A percentile compares a stretch with the other conserved stretches of the same genome.
These are phyloP conservation scores for Vigna trinervia DNA, from an alignment of 306 rosid species.

Conservation along the genomic window DNA sequence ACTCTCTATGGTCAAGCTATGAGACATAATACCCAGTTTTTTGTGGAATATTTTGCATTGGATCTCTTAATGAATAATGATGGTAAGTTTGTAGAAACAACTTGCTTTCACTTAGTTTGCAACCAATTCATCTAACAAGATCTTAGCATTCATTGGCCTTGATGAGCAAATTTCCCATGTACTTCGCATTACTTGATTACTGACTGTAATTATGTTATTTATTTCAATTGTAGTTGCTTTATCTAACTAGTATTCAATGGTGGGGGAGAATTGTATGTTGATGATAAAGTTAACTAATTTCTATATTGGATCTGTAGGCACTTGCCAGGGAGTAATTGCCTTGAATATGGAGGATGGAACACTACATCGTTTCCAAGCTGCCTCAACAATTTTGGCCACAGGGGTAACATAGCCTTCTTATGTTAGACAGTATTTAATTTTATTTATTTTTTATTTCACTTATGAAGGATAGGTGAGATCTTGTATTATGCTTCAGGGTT, in stretches of 20 bases:
- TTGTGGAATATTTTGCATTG: slow-evolving; percentile 90
- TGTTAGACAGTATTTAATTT: slow-evolving; percentile 2
- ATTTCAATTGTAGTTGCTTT: slow-evolving; percentile 4
- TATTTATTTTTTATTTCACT: not conserved
- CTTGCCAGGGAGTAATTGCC: slow-evolving; percentile 91
- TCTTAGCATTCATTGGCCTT: not conserved
- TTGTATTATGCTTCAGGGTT: slow-evolving; percentile 63
- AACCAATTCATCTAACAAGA: slow-evolving; percentile 11
- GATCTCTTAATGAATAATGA: slow-evolving; percentile 82
- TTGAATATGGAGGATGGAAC: slow-evolving; percentile 91
- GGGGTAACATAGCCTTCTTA: slow-evolving; percentile 63
- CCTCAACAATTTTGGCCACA: slow-evolving; percentile 85
- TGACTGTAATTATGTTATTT: slow-evolving; percentile 51
- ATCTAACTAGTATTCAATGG: not conserved
- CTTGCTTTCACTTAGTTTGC: slow-evolving; percentile 23
- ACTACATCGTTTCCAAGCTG: slow-evolving; percentile 83
- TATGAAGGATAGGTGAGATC: slow-evolving; percentile 8
- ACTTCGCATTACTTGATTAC: slow-evolving; percentile 8
- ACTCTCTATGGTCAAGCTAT: slow-evolving; percentile 93
- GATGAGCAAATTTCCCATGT: not conserved
- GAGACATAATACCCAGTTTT: slow-evolving; percentile 89
- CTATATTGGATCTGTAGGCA: slow-evolving; percentile 59
- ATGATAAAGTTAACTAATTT: slow-evolving; percentile 22
- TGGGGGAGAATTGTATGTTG: not conserved
- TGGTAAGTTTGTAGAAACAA: slow-evolving; percentile 57